These are phyloP conservation scores for Paraphoma sp. DNA, from an alignment of 2,329 filamentous ascomycete species.

Conservation along the genomic window DNA sequence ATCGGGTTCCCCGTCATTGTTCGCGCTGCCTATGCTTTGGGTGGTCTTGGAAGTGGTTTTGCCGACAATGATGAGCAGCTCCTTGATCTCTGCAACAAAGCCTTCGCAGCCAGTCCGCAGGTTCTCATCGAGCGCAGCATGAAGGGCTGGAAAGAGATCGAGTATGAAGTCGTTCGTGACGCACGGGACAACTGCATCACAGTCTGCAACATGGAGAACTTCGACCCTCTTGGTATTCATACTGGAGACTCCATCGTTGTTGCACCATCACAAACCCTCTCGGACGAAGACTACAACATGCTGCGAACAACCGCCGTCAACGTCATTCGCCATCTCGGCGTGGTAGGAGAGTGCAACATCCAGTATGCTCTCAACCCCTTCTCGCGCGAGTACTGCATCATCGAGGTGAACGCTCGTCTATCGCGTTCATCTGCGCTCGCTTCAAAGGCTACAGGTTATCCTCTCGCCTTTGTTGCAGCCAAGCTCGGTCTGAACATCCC, in stretches of 20 bases:
- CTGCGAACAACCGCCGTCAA: constrained; percentile 95
- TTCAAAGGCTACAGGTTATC: constrained; percentile 97
- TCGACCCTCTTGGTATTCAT: constrained; percentile 96
- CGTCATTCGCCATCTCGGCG: constrained; percentile 94
- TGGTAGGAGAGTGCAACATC: constrained; percentile 98
- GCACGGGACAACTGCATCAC: constrained; percentile 98
- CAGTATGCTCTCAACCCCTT: constrained; percentile 97
- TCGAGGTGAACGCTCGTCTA: constrained; percentile 96
- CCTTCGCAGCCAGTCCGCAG: constrained; percentile 92
- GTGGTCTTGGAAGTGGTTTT: constrained; percentile 94
- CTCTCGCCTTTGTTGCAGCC: constrained; percentile 92
- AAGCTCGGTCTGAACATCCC: constrained; percentile 96
- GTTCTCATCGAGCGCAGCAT: constrained; percentile 97
- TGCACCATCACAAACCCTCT: constrained; percentile 93
- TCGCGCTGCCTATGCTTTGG: constrained; percentile 92
- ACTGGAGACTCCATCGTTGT: constrained; percentile 99
- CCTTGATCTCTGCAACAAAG: constrained; percentile 88
- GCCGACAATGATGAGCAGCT: constrained; percentile 86
- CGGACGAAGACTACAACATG: constrained; percentile 99
- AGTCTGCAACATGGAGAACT: constrained; percentile 99
- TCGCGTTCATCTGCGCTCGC: constrained; percentile 94
- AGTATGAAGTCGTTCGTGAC: constrained; percentile 98
- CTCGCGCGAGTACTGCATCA: constrained; percentile 97
- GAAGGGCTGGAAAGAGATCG: constrained; percentile 99
- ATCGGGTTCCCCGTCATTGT: constrained; percentile 98